Base-by-base conservation (phyloP, 805 yeast genomes). In the Grigorovia humatica region DNA sequence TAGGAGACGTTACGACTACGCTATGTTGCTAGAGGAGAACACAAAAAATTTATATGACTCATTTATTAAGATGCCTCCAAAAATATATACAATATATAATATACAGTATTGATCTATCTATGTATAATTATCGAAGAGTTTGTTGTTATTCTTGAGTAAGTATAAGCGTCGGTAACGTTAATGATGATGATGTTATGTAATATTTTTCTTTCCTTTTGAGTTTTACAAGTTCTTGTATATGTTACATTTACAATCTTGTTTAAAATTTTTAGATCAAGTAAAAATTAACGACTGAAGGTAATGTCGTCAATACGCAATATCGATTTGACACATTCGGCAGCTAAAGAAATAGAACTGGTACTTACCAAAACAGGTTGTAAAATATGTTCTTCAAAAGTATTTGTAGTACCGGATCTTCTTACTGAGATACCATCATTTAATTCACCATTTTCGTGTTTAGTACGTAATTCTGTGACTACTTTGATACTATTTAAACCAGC, bases 271-370 rank as follows among this genome's bases (percentile, higher is more conserved):
- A 23, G 17, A 38, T 40, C 18, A 19, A 19, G 45, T 43, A 4
- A 9, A n/a, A 7, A 11, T 67, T 74, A 86, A 68, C 96, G 81
- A 69, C 95, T 83, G 67, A 93, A 88, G 43, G 96, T 86, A 62
- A 93, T 95, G 70, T 95, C 99, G 70, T 93, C 99, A 63, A 93
- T 93, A 71, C 99, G 84, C 68, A 93, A 76, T 57, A 93, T 89
- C 46, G 96, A 85, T 73, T 93, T 95, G 53, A 91, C 98, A 58
- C 96, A 86, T 74, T 93, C 99, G 19, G 97, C 84, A 35, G 98
- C 97, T 60, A 93, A 78, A 13, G 95, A 82, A 52, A 93, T 83
- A 48, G 98, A 96, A 70, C 96, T 87, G 18, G 93, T 90, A 67
- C 85, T 86, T 50, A 93, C 99, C 67, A 93, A 76, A 9, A 90